Conservation (phyloP, 2,329 filamentous ascomycete genomes). For the Xylariaceae sp. region DNA sequence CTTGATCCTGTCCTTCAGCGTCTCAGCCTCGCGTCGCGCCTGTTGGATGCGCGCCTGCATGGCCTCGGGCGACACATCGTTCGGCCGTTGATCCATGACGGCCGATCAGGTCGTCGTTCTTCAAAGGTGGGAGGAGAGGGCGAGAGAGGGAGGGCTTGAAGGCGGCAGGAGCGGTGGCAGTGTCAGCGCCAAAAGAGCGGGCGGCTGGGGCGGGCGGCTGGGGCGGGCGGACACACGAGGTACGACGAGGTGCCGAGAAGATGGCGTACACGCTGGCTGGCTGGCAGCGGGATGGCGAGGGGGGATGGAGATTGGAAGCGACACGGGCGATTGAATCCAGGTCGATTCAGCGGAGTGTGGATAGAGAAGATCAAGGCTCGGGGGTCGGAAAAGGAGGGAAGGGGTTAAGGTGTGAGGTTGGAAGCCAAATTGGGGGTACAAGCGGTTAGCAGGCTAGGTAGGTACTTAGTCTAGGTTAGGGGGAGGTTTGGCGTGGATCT, state of each 20-base stretch:
- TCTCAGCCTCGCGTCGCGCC: constrained; percentile 95
- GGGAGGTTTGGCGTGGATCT: constrained; percentile 10
- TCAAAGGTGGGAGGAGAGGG: constrained; percentile 2
- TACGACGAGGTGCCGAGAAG: too few species aligned
- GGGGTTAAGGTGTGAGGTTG: constrained; percentile 28
- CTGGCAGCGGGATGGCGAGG: constrained; percentile 5
- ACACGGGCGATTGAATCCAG: constrained; percentile 21
- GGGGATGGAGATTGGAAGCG: too few species aligned
- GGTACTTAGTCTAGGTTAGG: too few species aligned
- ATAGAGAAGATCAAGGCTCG: constrained; percentile 25
- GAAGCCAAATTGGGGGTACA: constrained; percentile 28
- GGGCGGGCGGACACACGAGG: too few species aligned
- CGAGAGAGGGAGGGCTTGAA: constrained; percentile 2
- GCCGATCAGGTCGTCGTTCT: constrained; percentile 11
- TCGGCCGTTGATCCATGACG: constrained; percentile 54
- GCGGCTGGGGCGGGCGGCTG: not conserved
- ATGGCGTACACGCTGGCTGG: constrained; percentile 2
- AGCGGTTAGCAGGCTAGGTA: constrained; percentile 22
- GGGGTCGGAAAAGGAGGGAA: constrained; percentile 21
- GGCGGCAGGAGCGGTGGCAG: constrained; percentile 7
- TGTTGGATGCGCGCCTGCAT: constrained; percentile 93
- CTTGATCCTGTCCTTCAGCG: constrained; percentile 97
- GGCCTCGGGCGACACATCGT: constrained; percentile 63
- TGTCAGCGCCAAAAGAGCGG: constrained; percentile 7
- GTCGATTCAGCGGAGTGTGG: constrained; percentile 14